Evolutionary conservation across 225 moss, liverwort and hornwort species (phyloP).

Genomic region (Takakia lepidozioides): DNA sequence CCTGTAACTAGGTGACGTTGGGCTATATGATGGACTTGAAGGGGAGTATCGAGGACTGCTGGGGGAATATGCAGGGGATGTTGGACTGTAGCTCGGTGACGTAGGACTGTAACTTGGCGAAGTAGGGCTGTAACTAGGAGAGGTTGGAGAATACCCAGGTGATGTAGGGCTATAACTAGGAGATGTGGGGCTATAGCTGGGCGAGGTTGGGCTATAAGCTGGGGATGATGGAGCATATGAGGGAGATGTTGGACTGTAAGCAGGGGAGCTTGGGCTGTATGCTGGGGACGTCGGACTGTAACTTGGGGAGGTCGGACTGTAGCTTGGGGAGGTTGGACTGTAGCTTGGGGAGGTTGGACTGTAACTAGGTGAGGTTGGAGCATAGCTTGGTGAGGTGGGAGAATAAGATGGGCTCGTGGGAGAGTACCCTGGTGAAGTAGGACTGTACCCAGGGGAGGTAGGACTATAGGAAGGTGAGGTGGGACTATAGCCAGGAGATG

Average conservation of each 20-base stretch:
- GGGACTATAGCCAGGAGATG: constrained; percentile 69
- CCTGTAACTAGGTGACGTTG: constrained; percentile 90
- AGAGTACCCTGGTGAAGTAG: constrained; percentile 83
- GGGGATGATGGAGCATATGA: constrained; percentile 84
- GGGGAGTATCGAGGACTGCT: constrained; percentile 95
- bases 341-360: constrained; percentile 80
- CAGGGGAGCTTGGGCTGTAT: constrained; percentile 80
- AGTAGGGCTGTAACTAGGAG: constrained; percentile 72
- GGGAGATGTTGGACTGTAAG: constrained; percentile 80
- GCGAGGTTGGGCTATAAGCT: constrained; percentile 85
- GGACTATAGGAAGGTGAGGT: constrained; percentile 78
- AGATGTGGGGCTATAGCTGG: constrained; percentile 77
- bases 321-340: constrained; percentile 45
- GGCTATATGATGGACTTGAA: constrained; percentile 63
- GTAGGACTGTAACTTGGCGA: constrained; percentile 7
- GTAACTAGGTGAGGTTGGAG: constrained; percentile 68
- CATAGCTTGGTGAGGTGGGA: constrained; percentile 69
- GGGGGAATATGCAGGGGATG: constrained; percentile 60
- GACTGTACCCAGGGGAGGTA: constrained; percentile 76
- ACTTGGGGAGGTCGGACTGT: constrained; percentile 67
- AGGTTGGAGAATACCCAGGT: constrained; percentile 68
- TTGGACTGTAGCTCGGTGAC: constrained; percentile 24
- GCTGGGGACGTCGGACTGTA: constrained; percentile 66
- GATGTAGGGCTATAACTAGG: constrained; percentile 83
- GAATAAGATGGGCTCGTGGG: constrained; percentile 76